A percentile compares a stretch with the other conserved stretches of the same genome.
These are phyloP conservation scores for Mycena vitilis DNA, from an alignment of 768 basidiomycete species.

Conservation along the genomic window DNA sequence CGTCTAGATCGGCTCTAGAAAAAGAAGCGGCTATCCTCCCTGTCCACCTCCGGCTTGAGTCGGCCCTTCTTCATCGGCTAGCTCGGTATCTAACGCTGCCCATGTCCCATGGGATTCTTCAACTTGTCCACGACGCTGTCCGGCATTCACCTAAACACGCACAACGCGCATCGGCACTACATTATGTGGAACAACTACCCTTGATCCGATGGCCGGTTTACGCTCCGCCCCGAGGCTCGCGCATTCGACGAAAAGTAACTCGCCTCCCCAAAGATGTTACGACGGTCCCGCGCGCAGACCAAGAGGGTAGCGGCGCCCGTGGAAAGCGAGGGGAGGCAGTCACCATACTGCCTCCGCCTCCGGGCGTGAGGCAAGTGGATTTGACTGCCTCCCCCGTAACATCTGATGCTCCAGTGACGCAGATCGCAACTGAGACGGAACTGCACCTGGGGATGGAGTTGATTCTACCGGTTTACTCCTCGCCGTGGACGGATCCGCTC, in stretches of 20 bases:
- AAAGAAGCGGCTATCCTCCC: slow-evolving; percentile 6
- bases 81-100: background rate
- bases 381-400: slow-evolving; percentile 4
- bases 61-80: background rate
- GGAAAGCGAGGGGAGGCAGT: slow-evolving; percentile 10
- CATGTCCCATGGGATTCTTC: background rate
- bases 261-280: background rate
- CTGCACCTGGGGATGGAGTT: background rate
- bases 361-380: slow-evolving; percentile 3
- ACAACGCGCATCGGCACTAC: background rate
- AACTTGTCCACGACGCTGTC: background rate
- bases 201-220: background rate
- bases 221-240: background rate
- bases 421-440: too few relatives aligned
- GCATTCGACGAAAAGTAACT: background rate
- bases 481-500: too few relatives aligned
- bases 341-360: slow-evolving; percentile 14
- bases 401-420: too few relatives aligned
- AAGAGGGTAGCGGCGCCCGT: background rate
- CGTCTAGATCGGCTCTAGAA: background rate
- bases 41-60: background rate
- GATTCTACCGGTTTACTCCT: too few relatives aligned
- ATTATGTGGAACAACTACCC: background rate
- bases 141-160: background rate
- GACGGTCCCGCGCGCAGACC: background rate